Conservation (phyloP, 164 flowering plant species). For the Protea cynaroides region DNA sequence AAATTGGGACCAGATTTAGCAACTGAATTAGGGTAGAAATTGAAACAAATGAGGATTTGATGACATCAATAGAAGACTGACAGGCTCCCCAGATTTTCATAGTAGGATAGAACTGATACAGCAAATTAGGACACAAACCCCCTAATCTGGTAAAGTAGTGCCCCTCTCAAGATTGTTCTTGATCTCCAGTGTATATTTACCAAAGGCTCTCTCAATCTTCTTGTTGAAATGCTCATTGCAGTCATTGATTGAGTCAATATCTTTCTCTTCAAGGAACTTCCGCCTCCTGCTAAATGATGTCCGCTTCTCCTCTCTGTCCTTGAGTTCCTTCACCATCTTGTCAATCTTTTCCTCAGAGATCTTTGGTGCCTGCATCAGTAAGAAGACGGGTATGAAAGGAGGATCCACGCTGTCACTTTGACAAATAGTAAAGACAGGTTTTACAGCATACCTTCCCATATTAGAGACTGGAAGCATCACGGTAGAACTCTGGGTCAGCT, state of each 20-base stretch:
- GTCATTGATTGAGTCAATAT: slow-evolving; percentile 95
- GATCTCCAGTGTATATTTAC: slow-evolving; percentile 92
- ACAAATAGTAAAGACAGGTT: not conserved
- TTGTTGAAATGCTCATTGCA: slow-evolving; percentile 99
- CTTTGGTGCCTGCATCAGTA: slow-evolving; percentile 55
- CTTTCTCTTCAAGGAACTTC: slow-evolving; percentile 88
- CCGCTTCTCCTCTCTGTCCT: slow-evolving; percentile 67
- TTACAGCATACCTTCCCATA: slow-evolving; percentile 71
- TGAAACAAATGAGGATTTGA: too few species aligned
- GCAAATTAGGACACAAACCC: not conserved
- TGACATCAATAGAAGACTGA: too few species aligned
- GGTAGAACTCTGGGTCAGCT: slow-evolving; percentile 94
- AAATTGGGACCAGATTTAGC: too few species aligned
- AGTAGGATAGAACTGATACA: too few species aligned
- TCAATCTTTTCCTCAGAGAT: slow-evolving; percentile 79
- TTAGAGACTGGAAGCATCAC: slow-evolving; percentile 95
- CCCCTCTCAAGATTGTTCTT: slow-evolving; percentile 97
- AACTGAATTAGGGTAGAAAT: too few species aligned
- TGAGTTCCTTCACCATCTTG: slow-evolving; percentile 85
- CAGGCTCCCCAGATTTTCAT: too few species aligned
- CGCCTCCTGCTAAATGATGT: slow-evolving; percentile 85
- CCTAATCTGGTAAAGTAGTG: slow-evolving; percentile 92
- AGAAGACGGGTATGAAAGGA: not conserved
- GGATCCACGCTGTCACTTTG: not conserved
- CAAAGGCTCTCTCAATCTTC: slow-evolving; percentile 98